A percentile compares a stretch with the other conserved stretches of the same genome.
phyloP scores from a whole-genome alignment of 2,329 filamentous ascomycete genomes.

The Macrophomina phaseolina region DNA sequence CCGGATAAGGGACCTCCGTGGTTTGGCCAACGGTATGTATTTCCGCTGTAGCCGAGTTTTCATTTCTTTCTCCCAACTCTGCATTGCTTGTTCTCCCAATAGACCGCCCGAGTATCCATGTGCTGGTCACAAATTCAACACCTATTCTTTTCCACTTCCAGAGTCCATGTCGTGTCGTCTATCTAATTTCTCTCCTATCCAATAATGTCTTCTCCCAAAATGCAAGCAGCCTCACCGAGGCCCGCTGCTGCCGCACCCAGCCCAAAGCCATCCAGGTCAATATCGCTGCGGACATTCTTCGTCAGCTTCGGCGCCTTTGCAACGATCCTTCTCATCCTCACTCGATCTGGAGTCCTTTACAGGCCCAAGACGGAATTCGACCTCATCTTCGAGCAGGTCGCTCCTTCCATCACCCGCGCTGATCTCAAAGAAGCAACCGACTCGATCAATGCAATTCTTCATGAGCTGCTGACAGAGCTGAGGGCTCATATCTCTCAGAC shows the following conservation, averaged over 20 bases:
- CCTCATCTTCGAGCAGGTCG: constrained; percentile 1
- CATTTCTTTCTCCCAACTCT: background rate
- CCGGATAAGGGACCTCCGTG: background rate
- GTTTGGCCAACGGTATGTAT: background rate
- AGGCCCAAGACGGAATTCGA: constrained; percentile 3
- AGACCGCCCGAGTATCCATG: constrained; percentile 13
- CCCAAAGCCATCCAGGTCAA: background rate
- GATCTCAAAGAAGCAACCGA: constrained; percentile 13
- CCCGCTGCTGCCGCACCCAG: background rate
- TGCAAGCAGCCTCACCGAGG: background rate
- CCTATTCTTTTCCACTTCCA: background rate
- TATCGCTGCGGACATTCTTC: background rate
- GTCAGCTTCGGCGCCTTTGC: constrained; percentile 1
- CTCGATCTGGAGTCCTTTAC: background rate
- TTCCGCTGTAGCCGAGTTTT: background rate
- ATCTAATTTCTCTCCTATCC: background rate
- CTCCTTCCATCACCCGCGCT: constrained; percentile 7
- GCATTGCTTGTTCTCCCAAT: background rate
- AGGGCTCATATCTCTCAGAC: background rate
- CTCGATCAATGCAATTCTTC: background rate
- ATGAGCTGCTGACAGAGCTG: background rate
- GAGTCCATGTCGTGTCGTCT: background rate
- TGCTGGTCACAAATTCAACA: constrained; percentile 23
- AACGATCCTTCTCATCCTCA: background rate
- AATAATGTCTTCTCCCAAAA: constrained; percentile 17